Evolutionary conservation across 306 rosid species (phyloP), one percentile per base, ranked within the genome.

Genomic region (Dryas octopetala): DNA sequence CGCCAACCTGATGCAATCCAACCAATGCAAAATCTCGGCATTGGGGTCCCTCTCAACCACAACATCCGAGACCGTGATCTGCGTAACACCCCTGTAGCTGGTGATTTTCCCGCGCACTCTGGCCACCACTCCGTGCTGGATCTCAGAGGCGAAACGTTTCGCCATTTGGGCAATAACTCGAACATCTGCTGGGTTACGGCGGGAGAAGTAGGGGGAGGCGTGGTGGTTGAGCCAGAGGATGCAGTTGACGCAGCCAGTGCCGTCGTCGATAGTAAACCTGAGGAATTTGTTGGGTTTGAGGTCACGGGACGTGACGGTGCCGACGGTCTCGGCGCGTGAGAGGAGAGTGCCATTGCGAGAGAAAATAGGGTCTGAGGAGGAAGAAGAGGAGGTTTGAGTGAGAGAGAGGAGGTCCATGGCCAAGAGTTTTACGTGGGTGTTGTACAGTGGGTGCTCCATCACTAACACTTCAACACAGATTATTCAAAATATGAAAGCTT

Each of bases 181-280:
- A 74, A 86, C 78, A 70, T 88, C 91, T 13, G 70, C 68, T 0
- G 91, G 84, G 86, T 65, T 77, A 3, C 82, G 86, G 28, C 85
- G 88, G 1, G 89, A 77, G 55, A 85, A 74, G 74, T 70, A 85
- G 16, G 91, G 84, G 5, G 96, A 89, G 1, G 73, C 38, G 45
- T 74, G 78, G 0, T 93, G 89, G 84, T 93, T 91, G 74, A 89
- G 98, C 97, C 96, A 94, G 46, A 93, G 92, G 62, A 93, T 70
- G 77, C 97, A 93, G 43, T 46, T 76, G 78, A 93, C 70, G 82
- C 84, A 79, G 9, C 77, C 92, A 4, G 97, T 88, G 76, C 93
- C 98, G 68, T 90, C 96, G 83, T 90, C 93, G 68, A 91, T 16
- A 6, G 50, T 47, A 74, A 94, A 91, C 49, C 86, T 76, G 68